Evolutionary conservation across 2,329 filamentous ascomycete species (phyloP).

Genomic region (Hansfordia pulvinata): DNA sequence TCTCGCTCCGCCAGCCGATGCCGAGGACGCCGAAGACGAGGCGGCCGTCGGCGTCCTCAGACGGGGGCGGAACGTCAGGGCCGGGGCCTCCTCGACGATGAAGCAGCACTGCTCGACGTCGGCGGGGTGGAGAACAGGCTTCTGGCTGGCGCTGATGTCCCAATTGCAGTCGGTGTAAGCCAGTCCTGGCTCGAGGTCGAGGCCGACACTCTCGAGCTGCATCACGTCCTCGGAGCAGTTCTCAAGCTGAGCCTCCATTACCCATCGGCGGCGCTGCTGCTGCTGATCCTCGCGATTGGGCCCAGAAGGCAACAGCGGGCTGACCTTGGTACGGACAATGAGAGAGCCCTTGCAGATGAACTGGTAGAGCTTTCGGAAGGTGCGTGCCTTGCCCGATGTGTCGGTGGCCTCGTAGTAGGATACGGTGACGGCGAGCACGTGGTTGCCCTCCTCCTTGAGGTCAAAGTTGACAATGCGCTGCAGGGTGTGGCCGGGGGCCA

Average conservation of each 20-base stretch:
- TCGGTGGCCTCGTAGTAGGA: constrained; percentile 83
- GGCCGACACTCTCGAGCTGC: constrained; percentile 53
- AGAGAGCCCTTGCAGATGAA: constrained; percentile 86
- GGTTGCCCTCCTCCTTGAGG: constrained; percentile 85
- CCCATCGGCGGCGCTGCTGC: constrained; percentile 35
- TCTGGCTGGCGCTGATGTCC: constrained; percentile 26
- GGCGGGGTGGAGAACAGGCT: constrained; percentile 44
- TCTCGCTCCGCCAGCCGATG: constrained; percentile 77
- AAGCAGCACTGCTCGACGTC: constrained; percentile 57
- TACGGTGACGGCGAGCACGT: constrained; percentile 85
- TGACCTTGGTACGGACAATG: constrained; percentile 82
- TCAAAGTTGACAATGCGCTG: constrained; percentile 78
- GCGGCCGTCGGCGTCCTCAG: constrained; percentile 43
- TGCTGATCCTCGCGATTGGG: background rate
- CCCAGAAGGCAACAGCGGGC: constrained; percentile 36
- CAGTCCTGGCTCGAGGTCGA: constrained; percentile 39
- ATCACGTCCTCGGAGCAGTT: constrained; percentile 81
- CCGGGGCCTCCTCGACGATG: constrained; percentile 33
- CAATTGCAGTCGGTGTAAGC: constrained; percentile 43
- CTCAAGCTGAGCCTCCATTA: constrained; percentile 87
- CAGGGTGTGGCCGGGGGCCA: constrained; percentile 51
- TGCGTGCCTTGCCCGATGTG: constrained; percentile 57
- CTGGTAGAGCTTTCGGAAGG: constrained; percentile 91
- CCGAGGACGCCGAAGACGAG: constrained; percentile 67
- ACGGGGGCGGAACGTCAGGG: constrained; percentile 10